Conservation (phyloP, 2,329 filamentous ascomycete genomes). For the Pestalotiopsis sp. region DNA sequence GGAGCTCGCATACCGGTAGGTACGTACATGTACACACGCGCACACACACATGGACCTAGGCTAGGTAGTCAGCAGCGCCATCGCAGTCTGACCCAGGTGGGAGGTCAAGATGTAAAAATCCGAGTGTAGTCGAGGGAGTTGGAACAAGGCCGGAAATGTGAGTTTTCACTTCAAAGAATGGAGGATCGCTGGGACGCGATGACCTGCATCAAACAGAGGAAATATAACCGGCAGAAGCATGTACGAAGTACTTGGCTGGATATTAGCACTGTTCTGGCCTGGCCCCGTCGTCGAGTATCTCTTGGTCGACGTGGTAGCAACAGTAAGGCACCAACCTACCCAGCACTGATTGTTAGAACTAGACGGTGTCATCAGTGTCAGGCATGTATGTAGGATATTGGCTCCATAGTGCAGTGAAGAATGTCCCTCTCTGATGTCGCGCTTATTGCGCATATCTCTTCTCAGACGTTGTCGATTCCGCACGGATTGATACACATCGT, state of each 20-base stretch:
- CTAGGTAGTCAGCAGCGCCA: neutral
- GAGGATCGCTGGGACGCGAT: too few species aligned
- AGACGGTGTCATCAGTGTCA: too few species aligned
- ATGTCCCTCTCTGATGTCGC: neutral
- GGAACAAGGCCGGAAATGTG: too few species aligned
- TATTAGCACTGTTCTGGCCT: too few species aligned
- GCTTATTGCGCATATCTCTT: neutral
- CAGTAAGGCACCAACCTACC: neutral
- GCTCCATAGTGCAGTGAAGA: neutral
- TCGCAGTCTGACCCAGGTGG: neutral
- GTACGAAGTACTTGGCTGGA: too few species aligned
- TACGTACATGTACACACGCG: neutral
- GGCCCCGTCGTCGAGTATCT: too few species aligned
- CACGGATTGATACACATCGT: neutral
- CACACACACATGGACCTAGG: neutral
- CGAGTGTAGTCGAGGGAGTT: too few species aligned
- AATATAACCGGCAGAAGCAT: too few species aligned
- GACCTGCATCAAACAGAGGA: too few species aligned
- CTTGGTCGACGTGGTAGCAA: neutral
- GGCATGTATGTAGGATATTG: neutral
- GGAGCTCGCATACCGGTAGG: constrained; percentile 3
- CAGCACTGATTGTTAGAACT: neutral
- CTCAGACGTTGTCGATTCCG: neutral
- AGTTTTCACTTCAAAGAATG: too few species aligned
- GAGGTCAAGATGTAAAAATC: too few species aligned